Evolutionary conservation across 1,284 basidiomycete species (phyloP).

Genomic region (Trametes sp.): DNA sequence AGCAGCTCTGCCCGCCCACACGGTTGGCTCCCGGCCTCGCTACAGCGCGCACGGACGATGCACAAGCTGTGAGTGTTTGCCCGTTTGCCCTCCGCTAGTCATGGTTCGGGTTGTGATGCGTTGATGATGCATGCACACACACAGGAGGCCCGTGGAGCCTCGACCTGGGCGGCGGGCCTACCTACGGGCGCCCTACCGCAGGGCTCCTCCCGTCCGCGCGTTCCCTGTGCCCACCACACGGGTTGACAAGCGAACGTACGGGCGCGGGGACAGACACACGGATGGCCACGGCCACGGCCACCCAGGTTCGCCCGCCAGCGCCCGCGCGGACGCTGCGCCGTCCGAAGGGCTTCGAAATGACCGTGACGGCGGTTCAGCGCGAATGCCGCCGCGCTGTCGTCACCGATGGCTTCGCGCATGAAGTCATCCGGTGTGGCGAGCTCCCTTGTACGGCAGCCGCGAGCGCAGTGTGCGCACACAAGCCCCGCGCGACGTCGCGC

Average conservation of each 20-base stretch:
- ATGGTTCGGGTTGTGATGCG: background rate
- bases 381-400: slow-evolving; percentile 8
- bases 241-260: background rate
- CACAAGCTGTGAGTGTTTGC: background rate
- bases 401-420: slow-evolving; percentile 9
- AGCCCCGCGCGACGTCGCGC: background rate
- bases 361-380: background rate
- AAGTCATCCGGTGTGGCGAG: slow-evolving; percentile 18
- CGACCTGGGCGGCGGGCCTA: no score
- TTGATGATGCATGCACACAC: no score
- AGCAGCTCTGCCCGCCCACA: background rate
- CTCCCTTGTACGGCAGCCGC: slow-evolving; percentile 1
- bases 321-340: background rate
- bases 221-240: background rate
- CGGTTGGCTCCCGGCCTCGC: slow-evolving; percentile 15
- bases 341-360: background rate
- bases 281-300: background rate
- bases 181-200: background rate
- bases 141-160: no score
- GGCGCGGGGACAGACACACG: background rate
- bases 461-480: background rate
- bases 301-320: background rate
- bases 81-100: background rate
- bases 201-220: background rate
- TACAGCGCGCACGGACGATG: background rate